phyloP scores from a whole-genome alignment of 192 early-diverging fungal species.

The Kickxella alabastrina region DNA sequence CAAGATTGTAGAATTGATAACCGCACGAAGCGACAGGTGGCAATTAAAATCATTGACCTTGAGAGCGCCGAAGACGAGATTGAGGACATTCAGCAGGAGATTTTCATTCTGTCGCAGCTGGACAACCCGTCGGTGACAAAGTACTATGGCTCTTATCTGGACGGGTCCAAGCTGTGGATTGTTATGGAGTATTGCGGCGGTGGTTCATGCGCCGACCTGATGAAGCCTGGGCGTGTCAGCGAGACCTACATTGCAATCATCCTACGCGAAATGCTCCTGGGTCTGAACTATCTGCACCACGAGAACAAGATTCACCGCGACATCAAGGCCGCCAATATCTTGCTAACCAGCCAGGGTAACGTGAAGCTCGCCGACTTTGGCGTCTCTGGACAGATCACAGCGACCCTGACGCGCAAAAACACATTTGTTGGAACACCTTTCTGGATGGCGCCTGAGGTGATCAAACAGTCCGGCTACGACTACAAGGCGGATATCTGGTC shows the following conservation, averaged over 20 bases:
- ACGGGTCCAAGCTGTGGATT: slow-evolving; percentile 89
- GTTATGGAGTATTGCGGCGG: slow-evolving; percentile 98
- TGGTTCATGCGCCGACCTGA: slow-evolving; percentile 90
- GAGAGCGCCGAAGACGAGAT: slow-evolving; percentile 97
- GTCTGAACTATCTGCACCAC: slow-evolving; percentile 88
- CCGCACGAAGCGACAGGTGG: slow-evolving; percentile 63
- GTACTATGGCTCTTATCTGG: slow-evolving; percentile 89
- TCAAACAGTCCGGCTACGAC: slow-evolving; percentile 91
- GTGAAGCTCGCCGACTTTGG: slow-evolving; percentile 98
- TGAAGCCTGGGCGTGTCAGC: slow-evolving; percentile 78
- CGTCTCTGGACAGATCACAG: slow-evolving; percentile 90
- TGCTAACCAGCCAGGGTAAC: slow-evolving; percentile 66
- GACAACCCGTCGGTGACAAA: slow-evolving; percentile 81
- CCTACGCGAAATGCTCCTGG: slow-evolving; percentile 79
- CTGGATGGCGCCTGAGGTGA: slow-evolving; percentile 95
- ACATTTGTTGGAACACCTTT: slow-evolving; percentile 98
- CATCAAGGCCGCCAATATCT: slow-evolving; percentile 93
- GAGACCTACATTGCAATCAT: slow-evolving; percentile 94
- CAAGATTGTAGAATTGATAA: slow-evolving; percentile 41
- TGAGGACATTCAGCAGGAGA: slow-evolving; percentile 98
- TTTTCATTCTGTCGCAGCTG: slow-evolving; percentile 89
- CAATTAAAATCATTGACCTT: slow-evolving; percentile 97
- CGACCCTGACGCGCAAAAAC: slow-evolving; percentile 89
- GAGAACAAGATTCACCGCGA: slow-evolving; percentile 90
- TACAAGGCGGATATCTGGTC: slow-evolving; percentile 98